Evolutionary conservation across 2,329 filamentous ascomycete species (phyloP).

Genomic region (Pseudocercospora fuligena): DNA sequence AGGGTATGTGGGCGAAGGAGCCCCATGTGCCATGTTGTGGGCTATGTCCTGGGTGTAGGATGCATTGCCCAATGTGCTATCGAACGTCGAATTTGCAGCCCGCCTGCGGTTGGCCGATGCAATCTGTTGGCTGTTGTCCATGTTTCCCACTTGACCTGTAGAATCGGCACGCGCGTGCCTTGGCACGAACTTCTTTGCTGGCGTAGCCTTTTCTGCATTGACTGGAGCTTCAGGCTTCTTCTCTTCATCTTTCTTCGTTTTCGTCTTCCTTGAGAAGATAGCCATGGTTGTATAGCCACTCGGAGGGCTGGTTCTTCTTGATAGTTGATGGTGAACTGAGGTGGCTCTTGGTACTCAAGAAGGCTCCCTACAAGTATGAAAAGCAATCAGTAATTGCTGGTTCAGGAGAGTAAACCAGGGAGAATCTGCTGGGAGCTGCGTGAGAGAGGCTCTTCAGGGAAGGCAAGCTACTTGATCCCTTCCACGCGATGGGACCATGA

Average conservation of each 20-base stretch:
- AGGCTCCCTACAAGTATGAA: neutral
- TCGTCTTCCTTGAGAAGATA: slow-evolving; percentile 59
- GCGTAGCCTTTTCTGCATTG: slow-evolving; percentile 46
- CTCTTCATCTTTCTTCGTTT: slow-evolving; percentile 30
- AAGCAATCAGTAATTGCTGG: neutral
- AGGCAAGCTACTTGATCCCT: neutral
- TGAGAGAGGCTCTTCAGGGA: neutral
- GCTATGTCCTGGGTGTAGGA: slow-evolving; percentile 17
- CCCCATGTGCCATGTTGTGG: slow-evolving; percentile 14
- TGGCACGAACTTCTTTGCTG: slow-evolving; percentile 65
- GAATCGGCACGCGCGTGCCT: slow-evolving; percentile 66
- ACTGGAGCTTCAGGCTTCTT: slow-evolving; percentile 62
- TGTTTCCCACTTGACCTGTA: slow-evolving; percentile 56
- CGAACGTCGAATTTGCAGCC: slow-evolving; percentile 14
- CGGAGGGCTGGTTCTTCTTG: neutral
- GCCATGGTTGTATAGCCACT: slow-evolving; percentile 49
- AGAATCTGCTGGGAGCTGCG: neutral
- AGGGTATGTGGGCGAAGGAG: slow-evolving; percentile 2
- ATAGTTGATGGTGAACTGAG: neutral
- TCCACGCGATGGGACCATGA: neutral
- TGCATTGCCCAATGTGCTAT: slow-evolving; percentile 14
- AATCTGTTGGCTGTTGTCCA: slow-evolving; percentile 37
- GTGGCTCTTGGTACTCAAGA: neutral
- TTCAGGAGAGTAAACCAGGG: neutral
- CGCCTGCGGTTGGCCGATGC: slow-evolving; percentile 8